A percentile compares a stretch with the other conserved stretches of the same genome.
phyloP scores from a whole-genome alignment of 345 rosid species.

The Luvunga scandens region DNA sequence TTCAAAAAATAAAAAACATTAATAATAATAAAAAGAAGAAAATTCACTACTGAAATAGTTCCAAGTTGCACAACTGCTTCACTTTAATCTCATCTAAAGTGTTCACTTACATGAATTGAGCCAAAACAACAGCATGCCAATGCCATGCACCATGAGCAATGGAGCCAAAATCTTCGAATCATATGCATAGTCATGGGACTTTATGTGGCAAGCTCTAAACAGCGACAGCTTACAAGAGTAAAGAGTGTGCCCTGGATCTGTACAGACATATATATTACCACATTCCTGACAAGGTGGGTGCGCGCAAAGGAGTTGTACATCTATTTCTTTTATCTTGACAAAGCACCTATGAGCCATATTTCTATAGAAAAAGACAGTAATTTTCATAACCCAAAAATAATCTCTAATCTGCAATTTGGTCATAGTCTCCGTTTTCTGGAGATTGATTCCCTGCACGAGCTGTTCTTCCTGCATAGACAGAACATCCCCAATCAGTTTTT shows the following conservation, averaged over 20 bases:
- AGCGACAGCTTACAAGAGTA: constrained; percentile 18
- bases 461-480: constrained; percentile 43
- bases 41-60: background rate
- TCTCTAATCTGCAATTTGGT: constrained; percentile 44
- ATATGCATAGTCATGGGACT: background rate
- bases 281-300: constrained; percentile 18
- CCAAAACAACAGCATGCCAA: background rate
- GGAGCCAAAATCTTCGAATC: background rate
- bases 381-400: background rate
- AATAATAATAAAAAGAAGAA: background rate
- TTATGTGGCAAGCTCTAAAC: constrained; percentile 13
- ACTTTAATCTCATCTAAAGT: background rate
- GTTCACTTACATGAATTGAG: background rate
- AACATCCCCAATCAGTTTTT: constrained; percentile 7
- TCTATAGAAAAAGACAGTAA: background rate
- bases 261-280: constrained; percentile 37
- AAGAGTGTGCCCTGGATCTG: constrained; percentile 26
- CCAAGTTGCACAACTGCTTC: background rate
- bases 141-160: background rate
- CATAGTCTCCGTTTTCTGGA: constrained; percentile 64
- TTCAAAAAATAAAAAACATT: no score
- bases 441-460: constrained; percentile 47
- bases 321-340: constrained; percentile 18
- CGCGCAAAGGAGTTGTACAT: constrained; percentile 25
- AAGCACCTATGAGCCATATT: constrained; percentile 18